Conservation (phyloP, 345 rosid species). For the Lenwebbia sp. region DNA sequence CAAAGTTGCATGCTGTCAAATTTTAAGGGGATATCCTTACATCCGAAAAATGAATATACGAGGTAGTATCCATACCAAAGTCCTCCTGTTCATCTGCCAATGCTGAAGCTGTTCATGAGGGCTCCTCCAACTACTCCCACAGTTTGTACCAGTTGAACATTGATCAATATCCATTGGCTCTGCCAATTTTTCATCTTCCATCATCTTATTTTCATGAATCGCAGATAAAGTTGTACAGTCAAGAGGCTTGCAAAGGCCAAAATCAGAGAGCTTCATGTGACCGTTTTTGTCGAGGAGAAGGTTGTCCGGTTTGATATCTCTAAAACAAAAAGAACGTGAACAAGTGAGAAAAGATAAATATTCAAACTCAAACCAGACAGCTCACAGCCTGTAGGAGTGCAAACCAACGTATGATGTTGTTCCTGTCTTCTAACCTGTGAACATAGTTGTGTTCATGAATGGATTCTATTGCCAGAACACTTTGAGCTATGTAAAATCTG, state of each 20-base stretch:
- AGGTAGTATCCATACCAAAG: constrained; percentile 38
- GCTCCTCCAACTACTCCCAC: constrained; percentile 76
- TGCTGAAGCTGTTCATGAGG: constrained; percentile 93
- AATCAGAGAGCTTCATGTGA: constrained; percentile 96
- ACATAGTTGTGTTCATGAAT: constrained; percentile 88
- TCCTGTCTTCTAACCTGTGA: constrained; percentile 57
- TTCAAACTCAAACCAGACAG: background rate
- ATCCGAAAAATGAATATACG: background rate
- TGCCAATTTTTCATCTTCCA: constrained; percentile 47
- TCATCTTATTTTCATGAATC: constrained; percentile 65
- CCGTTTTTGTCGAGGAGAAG: constrained; percentile 92
- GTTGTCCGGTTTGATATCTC: constrained; percentile 96
- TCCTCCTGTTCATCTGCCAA: constrained; percentile 98
- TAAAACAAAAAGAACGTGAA: constrained; percentile 16
- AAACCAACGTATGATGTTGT: background rate
- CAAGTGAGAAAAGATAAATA: background rate
- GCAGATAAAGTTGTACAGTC: constrained; percentile 74
- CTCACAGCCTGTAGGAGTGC: background rate
- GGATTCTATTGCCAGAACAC: constrained; percentile 91
- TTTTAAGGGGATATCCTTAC: background rate
- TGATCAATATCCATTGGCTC: constrained; percentile 92
- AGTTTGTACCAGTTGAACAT: constrained; percentile 62
- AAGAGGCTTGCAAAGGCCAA: constrained; percentile 97
- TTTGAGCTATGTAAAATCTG: constrained; percentile 85
- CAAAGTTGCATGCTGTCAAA: background rate